Base-by-base conservation (phyloP, 2,329 filamentous ascomycete species). In the Exserohilum rostratum region DNA sequence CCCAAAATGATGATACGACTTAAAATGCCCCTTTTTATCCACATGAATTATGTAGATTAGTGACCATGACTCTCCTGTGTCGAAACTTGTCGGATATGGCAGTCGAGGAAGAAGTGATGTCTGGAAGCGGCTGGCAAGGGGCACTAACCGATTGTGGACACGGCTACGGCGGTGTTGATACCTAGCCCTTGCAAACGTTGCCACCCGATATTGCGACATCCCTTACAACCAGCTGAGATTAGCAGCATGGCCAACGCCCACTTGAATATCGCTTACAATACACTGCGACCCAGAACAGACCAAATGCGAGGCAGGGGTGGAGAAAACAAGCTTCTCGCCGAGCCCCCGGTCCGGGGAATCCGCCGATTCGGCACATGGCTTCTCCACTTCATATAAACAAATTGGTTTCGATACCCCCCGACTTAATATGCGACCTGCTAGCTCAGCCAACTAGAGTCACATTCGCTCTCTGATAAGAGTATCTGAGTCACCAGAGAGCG, bases 331-430 rank as follows among this genome's bases (percentile, higher is more conserved):
- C 55, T 55, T 55, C 31, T 18, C 34, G 38, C 43, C 55, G 37
- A 54, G 39, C 27, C n/a, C 15, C 39, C 15, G 29, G n/a, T 30
- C 34, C 22, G 39, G 51, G 46, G 33, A 33, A 34, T 33, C 29
- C 27, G 51, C 33, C 42, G 20, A 27, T 27, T 37, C 39, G 40
- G 46, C 51, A 50, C 40, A 39, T 54, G 33, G 51, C 51, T 30
- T 50, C 39, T 44, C 51, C 39, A 53, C 33, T 50, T 54, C 46
- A 54, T 54, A 20, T 54, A 50, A 54, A 54, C 46, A 54, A 10
- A 54, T 54, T 54, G 20, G 40, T 50, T 50, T 54, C 51, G 33
- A 50, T 54, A 53, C 29, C 46, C 39, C 15, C 44, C 20, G n/a
- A 20, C 39, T 27, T 35, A 50, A 29, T 34, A 45, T 34, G 34